Base-by-base conservation (phyloP, 345 rosid genomes). In the Jatropha curcas region DNA sequence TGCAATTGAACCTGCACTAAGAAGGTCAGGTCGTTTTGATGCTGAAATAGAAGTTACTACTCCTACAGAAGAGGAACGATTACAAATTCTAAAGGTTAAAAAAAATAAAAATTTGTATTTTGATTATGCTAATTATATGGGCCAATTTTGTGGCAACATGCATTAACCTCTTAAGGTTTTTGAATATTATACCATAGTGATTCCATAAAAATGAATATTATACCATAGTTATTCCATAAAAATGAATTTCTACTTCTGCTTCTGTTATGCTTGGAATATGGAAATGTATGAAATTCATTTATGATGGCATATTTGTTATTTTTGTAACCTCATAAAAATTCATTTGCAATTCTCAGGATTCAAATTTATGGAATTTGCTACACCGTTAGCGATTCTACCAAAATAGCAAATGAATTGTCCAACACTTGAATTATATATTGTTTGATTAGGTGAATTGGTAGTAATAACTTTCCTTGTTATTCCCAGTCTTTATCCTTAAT, bases 1-100 rank as follows among this genome's bases (percentile, higher is more conserved):
- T 77, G 90, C 87, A 1, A 83, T 95, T 71, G 97, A 92, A 71
- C 94, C 94, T 37, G 92, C 92, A 0, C 80, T 95, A 45, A 86
- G 96, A 82, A 87, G 99, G 74, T 79, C 86, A 1, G 97, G 98
- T 19, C 89, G 98, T 34, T 89, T 95, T 77, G 97, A 90, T 87
- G 62, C 84, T 77, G 92, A 89, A 79, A 78, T 95, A 63, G 98
- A 95, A 90, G 97, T 95, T 62, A 88, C 88, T 65, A 81, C 88
- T 0, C 99, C 99, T 39, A 89, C 84, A 59, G 94, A 87, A 73
- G 90, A 79, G 72, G 98, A 95, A 51, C 92, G 98, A 25, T 70
- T 86, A 34, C 87, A 90, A 78, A 90, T 92, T 70, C 86, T 95
- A 60, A 87, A 90, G 91, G 98, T 92, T n/a, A n/a, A n/a, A n/a